Evolutionary conservation across 2,329 filamentous ascomycete genomes (phyloP), one percentile per base, ranked within the genome.

Genomic region (Apiospora arundinis): DNA sequence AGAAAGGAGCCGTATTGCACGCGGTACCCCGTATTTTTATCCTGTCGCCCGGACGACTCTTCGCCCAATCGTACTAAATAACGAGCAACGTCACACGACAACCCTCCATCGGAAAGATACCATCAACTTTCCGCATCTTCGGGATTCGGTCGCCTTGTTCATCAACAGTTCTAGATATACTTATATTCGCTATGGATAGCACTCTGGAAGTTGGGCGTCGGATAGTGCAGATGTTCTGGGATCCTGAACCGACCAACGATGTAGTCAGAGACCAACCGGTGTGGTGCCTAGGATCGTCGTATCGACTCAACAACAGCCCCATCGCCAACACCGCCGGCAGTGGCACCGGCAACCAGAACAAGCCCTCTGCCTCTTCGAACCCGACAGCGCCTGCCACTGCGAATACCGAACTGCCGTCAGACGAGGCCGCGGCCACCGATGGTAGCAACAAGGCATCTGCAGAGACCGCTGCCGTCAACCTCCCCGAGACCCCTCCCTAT

Each of bases 161-260:
- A 63, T 21, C 56, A 40, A 40, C 32, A 63, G 18, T 18, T 23
- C 42, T 40, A 18, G n/a, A 37, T 63, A 63, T 63, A 63, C 44
- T 67, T 45, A 67, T 18, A 21, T 42, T 32, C 72, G 73, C 63
- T 42, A 80, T 81, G 79, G 79, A 80, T 63, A 74, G 78, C 23
- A 91, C 88, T 71, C 89, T 93, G 70, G 93, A 97, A 78, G 85
- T 97, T 72, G 90, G 93, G 76, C 92, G 93, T 76, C 92, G 93
- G 74, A 91, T 98, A 76, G 92, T 98, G 72, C 93, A 95, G 83
- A 94, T 93, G 84, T 92, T 98, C 78, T 97, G 95, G 92, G 95
- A 98, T 77, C 94, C 95, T 0, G 91, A 95, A 74, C 95, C 95
- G 7, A 90, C 89, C 74, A 97, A 98, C 83, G 91, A 97, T 79